A percentile compares a stretch with the other conserved stretches of the same genome.
Conservation (phyloP, 352 stramenopile genomes). For the Albugo laibachii region DNA sequence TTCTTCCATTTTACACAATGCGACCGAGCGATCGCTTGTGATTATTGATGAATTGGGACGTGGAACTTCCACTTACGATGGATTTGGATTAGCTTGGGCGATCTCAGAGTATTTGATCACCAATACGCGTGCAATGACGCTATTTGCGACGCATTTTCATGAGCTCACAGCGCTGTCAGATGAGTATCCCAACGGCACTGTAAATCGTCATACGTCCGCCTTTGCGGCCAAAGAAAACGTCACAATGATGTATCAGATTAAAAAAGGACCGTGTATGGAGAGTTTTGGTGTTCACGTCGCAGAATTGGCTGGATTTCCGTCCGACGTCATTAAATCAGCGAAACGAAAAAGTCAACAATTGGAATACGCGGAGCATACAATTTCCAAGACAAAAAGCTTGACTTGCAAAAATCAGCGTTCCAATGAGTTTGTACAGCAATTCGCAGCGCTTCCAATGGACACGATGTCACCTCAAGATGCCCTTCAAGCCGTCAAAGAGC, state of each 20-base stretch:
- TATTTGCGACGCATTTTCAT: slow-evolving; percentile 99
- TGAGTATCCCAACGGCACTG: slow-evolving; percentile 28
- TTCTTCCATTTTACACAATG: slow-evolving; percentile 89
- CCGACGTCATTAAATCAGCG: slow-evolving; percentile 82
- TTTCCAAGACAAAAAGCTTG: slow-evolving; percentile 1
- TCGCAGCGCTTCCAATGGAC: slow-evolving; percentile 49
- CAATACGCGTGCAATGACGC: slow-evolving; percentile 70
- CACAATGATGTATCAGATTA: slow-evolving; percentile 87
- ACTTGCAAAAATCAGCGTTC: slow-evolving; percentile 19
- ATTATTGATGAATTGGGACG: slow-evolving; percentile 99
- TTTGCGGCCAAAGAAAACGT: slow-evolving; percentile 55
- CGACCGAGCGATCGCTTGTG: slow-evolving; percentile 87
- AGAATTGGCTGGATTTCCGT: slow-evolving; percentile 91
- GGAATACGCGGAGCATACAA: slow-evolving; percentile 55
- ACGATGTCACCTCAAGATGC: slow-evolving; percentile 24
- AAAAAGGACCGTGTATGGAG: slow-evolving; percentile 89
- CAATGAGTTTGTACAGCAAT: slow-evolving; percentile 20
- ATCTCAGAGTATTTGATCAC: slow-evolving; percentile 95
- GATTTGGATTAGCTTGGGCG: slow-evolving; percentile 92
- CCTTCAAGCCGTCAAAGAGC: slow-evolving; percentile 4
- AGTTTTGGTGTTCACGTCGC: slow-evolving; percentile 98
- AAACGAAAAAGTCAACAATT: slow-evolving; percentile 89
- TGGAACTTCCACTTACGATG: slow-evolving; percentile 96
- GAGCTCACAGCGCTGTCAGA: slow-evolving; percentile 91
- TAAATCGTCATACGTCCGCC: slow-evolving; percentile 95